Evolutionary conservation across 2,329 filamentous ascomycete genomes (phyloP), one percentile per base, ranked within the genome.

Genomic region (Cercospora sp.): DNA sequence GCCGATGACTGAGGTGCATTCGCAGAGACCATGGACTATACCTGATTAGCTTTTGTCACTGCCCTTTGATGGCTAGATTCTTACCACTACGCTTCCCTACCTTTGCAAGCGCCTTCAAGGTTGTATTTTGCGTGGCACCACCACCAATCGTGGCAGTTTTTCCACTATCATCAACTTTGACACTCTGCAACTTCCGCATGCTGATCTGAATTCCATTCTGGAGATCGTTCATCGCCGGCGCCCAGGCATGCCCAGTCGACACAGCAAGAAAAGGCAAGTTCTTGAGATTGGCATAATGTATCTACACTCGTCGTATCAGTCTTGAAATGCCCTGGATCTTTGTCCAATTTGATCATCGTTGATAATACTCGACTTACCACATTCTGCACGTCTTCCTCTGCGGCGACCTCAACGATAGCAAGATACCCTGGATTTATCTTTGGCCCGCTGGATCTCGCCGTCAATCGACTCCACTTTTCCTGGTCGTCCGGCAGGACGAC

Each of bases 11-110:
- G 58, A 64, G n/a, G 69, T 69, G 16, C 67, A 53, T 7, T 53
- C 48, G 48, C 48, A 53, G 8, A 62, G 62, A 12, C 69, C 69
- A 20, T 65, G 60, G 18, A 69, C 67, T 59, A 59, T 8, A 9
- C 7, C 12, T 3, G 1, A 7, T 55, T 10, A 55, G 48, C 23
- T 2, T 55, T n/a, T 28, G 3, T 26, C 20, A 53, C 12, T 23
- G 10, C 16, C 1, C 3, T 28, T 16, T n/a, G 8, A 4, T 55
- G 7, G 23, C 12, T 7, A 2, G 1, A 36, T 6, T 12, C 30
- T 59, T 36, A 59, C 55, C 55, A 28, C 33, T 13, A 6, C 36
- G 60, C 26, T 62, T 62, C 3, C 60, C 60, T n/a, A 20, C 7
- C 12, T 31, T 48, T 5, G 60, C 60, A 31, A 62, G 60, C 12